Evolutionary conservation across 78 protist genomes (phyloP).

Genomic region (Guillardia theta): DNA sequence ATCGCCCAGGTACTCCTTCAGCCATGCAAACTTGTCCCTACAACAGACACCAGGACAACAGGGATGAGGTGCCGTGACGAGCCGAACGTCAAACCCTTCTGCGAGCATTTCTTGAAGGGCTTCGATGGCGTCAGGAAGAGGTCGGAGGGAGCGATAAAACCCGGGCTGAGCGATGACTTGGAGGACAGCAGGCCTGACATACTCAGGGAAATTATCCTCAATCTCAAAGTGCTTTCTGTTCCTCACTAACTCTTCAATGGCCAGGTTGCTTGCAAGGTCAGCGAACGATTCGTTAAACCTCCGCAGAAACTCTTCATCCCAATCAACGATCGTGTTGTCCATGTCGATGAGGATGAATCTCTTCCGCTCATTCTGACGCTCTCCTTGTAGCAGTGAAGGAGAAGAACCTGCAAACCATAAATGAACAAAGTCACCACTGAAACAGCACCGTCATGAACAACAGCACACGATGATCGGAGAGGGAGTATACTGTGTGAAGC

Average conservation of each 20-base stretch:
- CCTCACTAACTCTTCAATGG: background rate
- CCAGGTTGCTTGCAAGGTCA: background rate
- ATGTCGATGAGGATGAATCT: background rate
- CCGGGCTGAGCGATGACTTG: background rate
- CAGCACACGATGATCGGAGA: too few species aligned
- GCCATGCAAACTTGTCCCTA: background rate
- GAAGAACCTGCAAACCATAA: too few species aligned
- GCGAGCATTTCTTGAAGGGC: background rate
- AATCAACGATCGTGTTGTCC: background rate
- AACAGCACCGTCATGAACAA: too few species aligned
- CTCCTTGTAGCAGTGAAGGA: too few species aligned
- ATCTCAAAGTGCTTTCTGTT: background rate
- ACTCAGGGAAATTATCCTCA: background rate
- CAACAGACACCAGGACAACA: background rate
- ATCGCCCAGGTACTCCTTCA: background rate
- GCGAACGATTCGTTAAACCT: background rate
- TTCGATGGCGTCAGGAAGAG: background rate
- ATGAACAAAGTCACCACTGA: too few species aligned
- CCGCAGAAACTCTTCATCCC: background rate
- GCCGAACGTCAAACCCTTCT: background rate
- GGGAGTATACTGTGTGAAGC: too few species aligned
- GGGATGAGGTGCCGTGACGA: background rate
- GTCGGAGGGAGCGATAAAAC: background rate
- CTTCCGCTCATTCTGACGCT: too few species aligned
- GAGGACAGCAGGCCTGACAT: background rate